Percentiles rank a stretch among this genome's conserved stretches.
phyloP scores from a whole-genome alignment of 768 basidiomycete species.

The Pholiota microspora region DNA sequence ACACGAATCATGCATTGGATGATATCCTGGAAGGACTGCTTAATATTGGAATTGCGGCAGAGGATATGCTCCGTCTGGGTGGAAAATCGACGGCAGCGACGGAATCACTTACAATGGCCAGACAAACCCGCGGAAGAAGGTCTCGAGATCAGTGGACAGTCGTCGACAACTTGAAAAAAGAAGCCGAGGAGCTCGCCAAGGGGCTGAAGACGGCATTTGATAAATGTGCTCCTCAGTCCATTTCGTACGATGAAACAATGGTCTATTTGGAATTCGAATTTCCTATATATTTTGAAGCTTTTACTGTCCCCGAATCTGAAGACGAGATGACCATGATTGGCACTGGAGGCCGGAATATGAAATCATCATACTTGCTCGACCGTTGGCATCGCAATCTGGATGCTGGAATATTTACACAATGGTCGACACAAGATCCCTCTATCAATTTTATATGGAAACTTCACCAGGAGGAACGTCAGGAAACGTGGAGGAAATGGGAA shows the following conservation, averaged over 20 bases:
- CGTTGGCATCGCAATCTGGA: constrained; percentile 46
- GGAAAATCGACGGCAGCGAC: constrained; percentile 53
- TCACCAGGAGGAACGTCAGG: constrained; percentile 46
- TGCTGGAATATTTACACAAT: constrained; percentile 30
- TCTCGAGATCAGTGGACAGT: not conserved
- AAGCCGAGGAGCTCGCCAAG: not conserved
- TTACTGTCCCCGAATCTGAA: constrained; percentile 29
- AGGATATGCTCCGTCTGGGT: constrained; percentile 54
- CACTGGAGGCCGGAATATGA: constrained; percentile 31
- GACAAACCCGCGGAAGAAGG: not conserved
- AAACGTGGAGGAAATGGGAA: constrained; percentile 10
- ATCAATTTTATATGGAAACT: constrained; percentile 67
- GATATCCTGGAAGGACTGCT: constrained; percentile 65
- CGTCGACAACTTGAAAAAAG: not conserved
- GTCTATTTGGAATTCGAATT: constrained; percentile 53
- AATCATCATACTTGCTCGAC: constrained; percentile 38
- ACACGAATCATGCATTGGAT: constrained; percentile 74
- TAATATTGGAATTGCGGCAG: constrained; percentile 50
- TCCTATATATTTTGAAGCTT: constrained; percentile 41
- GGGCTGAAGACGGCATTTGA: not conserved
- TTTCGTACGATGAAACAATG: constrained; percentile 18
- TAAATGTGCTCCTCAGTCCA: not conserved
- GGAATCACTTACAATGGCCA: constrained; percentile 46
- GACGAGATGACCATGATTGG: constrained; percentile 50
- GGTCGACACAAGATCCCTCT: constrained; percentile 36